phyloP scores from a whole-genome alignment of 75 land plant species.

The Ceratopteris richardii region DNA sequence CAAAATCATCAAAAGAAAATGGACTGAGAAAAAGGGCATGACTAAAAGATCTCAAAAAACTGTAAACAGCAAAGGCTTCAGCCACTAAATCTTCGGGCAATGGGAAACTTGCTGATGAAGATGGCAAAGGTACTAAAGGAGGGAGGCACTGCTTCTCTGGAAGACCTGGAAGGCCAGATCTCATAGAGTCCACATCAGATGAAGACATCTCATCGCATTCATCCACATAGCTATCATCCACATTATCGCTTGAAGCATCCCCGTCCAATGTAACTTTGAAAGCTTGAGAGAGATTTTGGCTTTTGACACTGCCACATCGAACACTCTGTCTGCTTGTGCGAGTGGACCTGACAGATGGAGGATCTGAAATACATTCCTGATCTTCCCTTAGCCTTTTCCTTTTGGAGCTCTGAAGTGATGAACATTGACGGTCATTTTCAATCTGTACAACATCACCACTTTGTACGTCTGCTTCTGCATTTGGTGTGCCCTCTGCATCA shows the following conservation, averaged over 20 bases:
- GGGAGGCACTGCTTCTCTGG: background rate
- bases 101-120: slow-evolving; percentile 46
- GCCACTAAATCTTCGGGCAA: slow-evolving; percentile 40
- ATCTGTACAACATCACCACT: too few relatives aligned
- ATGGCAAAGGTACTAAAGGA: slow-evolving; percentile 37
- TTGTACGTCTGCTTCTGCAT: too few relatives aligned
- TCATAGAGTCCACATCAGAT: background rate
- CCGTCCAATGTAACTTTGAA: background rate
- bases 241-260: too few relatives aligned
- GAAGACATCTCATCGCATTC: too few relatives aligned
- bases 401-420: too few relatives aligned
- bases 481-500: too few relatives aligned
- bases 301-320: background rate
- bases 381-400: too few relatives aligned
- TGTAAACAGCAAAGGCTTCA: slow-evolving; percentile 63
- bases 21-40: slow-evolving; percentile 68
- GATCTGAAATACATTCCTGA: too few relatives aligned
- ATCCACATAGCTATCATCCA: too few relatives aligned
- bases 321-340: too few relatives aligned
- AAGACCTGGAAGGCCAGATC: background rate
- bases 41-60: slow-evolving; percentile 74
- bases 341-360: too few relatives aligned
- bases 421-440: too few relatives aligned
- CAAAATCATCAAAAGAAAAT: slow-evolving; percentile 65
- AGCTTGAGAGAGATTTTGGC: background rate